A percentile compares a stretch with the other conserved stretches of the same genome.
These are phyloP conservation scores for Daedalea quercina DNA, from an alignment of 768 basidiomycete species.

Conservation along the genomic window DNA sequence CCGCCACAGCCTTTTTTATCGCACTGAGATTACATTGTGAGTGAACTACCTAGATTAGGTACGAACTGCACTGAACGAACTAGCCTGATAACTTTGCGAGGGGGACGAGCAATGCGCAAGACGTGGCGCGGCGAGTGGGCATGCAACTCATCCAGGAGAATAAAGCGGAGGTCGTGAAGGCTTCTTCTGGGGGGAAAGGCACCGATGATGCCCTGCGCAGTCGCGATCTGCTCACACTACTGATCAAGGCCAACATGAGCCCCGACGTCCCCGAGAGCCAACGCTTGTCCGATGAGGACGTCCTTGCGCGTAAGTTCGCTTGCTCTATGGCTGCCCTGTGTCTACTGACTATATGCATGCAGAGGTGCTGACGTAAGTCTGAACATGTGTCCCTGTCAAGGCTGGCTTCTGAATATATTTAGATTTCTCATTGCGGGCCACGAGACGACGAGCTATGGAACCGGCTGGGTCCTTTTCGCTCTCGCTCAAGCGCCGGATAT, in stretches of 20 bases:
- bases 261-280: slow-evolving; percentile 49
- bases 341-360: not conserved
- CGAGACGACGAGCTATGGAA: slow-evolving; percentile 33
- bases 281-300: slow-evolving; percentile 54
- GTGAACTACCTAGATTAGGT: not conserved
- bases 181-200: slow-evolving; percentile 16
- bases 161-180: slow-evolving; percentile 25
- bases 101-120: slow-evolving; percentile 8
- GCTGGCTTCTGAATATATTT: not conserved
- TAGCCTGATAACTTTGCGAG: slow-evolving; percentile 3
- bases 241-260: slow-evolving; percentile 59
- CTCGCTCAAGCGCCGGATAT: slow-evolving; percentile 29
- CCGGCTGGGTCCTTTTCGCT: slow-evolving; percentile 30
- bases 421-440: slow-evolving; percentile 29
- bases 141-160: slow-evolving; percentile 23
- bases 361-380: slow-evolving; percentile 19
- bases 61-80: not conserved
- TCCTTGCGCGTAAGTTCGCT: slow-evolving; percentile 40
- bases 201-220: slow-evolving; percentile 24
- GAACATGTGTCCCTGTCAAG: not conserved
- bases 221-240: slow-evolving; percentile 53
- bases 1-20: slow-evolving; percentile 2
- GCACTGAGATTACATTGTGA: slow-evolving; percentile 16
- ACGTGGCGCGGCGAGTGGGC: slow-evolving; percentile 22
- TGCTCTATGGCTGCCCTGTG: not conserved